phyloP scores from a whole-genome alignment of 129 eudicot genomes.

The Helichrysum umbraculigerum region DNA sequence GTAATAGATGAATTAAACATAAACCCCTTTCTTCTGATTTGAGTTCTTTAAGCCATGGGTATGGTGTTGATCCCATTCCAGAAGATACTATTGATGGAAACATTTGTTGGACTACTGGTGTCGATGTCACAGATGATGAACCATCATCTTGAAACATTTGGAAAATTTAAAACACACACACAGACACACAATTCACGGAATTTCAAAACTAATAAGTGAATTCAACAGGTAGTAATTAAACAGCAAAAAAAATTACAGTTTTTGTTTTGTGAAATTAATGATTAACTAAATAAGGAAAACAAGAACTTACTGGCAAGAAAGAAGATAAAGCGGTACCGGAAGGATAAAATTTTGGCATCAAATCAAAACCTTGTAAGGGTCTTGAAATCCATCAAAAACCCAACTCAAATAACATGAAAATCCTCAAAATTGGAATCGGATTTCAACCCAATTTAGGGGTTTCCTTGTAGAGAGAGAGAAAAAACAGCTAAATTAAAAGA shows the following conservation, averaged over 20 bases:
- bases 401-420: constrained; percentile 40
- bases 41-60: constrained; percentile 93
- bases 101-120: constrained; percentile 54
- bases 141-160: constrained; percentile 97
- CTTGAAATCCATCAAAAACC: constrained; percentile 51
- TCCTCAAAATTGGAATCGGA: neutral
- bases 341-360: neutral
- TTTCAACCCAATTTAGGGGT: neutral
- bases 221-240: neutral
- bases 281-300: too few species aligned
- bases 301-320: neutral
- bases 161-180: neutral
- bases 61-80: constrained; percentile 54
- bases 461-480: constrained; percentile 14
- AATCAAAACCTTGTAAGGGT: constrained; percentile 46
- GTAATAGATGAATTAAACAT: constrained; percentile 77
- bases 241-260: neutral
- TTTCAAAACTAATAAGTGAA: neutral
- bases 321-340: neutral
- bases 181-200: neutral
- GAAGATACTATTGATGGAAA: constrained; percentile 58
- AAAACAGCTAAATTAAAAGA: neutral
- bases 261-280: neutral
- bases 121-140: constrained; percentile 81
- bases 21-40: constrained; percentile 95